Evolutionary conservation across 2,329 filamentous ascomycete species (phyloP).

Genomic region (Daldinia eschscholtzii): DNA sequence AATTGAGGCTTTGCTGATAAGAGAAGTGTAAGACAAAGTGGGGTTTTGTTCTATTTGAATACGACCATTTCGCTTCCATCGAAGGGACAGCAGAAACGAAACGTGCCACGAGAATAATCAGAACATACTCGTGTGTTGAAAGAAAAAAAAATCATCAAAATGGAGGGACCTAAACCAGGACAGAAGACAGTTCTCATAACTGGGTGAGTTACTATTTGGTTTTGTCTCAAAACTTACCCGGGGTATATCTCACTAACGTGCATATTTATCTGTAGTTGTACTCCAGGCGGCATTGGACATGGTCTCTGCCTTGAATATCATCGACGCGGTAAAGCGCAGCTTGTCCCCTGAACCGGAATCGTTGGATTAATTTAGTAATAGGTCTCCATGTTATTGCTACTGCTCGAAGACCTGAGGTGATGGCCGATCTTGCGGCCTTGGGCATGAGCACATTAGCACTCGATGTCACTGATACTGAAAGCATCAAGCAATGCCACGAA

Average conservation of each 20-base stretch:
- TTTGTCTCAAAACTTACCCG: background rate
- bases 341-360: background rate
- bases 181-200: conserved; percentile 42
- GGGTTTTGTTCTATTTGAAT: background rate
- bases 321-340: conserved; percentile 57
- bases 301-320: conserved; percentile 67
- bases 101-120: background rate
- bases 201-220: conserved; percentile 24
- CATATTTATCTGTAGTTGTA: conserved; percentile 61
- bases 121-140: background rate
- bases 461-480: conserved; percentile 66
- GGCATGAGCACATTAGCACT: conserved; percentile 65
- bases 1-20: background rate
- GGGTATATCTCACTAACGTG: background rate
- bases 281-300: conserved; percentile 70
- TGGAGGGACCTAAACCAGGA: conserved; percentile 34
- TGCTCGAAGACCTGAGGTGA: conserved; percentile 63
- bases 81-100: background rate
- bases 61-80: background rate
- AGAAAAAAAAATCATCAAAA: background rate
- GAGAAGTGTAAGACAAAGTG: background rate
- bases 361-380: conserved; percentile 41
- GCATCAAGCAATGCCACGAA: conserved; percentile 62
- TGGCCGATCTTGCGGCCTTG: conserved; percentile 59
- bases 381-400: conserved; percentile 69